phyloP scores from a whole-genome alignment of 306 rosid species.

The Inga oerstediana region DNA sequence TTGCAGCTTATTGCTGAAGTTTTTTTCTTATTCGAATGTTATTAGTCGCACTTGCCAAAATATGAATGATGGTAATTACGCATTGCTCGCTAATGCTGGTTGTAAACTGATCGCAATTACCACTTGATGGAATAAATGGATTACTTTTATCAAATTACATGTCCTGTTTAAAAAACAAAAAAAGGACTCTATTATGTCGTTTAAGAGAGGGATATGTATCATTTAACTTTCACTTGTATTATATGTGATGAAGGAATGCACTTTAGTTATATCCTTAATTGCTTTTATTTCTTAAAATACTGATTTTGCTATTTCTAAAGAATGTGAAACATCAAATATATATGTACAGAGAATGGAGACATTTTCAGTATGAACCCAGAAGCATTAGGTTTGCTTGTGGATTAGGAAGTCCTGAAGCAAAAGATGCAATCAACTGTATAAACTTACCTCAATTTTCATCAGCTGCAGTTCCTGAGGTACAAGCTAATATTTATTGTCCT shows the following conservation, averaged over 20 bases:
- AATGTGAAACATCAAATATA: slow-evolving; percentile 28
- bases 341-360: slow-evolving; percentile 71
- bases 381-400: slow-evolving; percentile 55
- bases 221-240: slow-evolving; percentile 6
- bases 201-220: neutral
- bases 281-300: slow-evolving; percentile 18
- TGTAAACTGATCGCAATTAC: neutral
- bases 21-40: neutral
- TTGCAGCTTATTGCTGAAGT: neutral
- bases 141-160: neutral
- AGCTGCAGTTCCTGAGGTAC: slow-evolving; percentile 73
- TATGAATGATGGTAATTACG: neutral
- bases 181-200: neutral
- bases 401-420: slow-evolving; percentile 43
- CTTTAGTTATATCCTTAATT: neutral
- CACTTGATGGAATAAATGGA: neutral
- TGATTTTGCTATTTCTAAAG: neutral
- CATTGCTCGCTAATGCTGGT: neutral
- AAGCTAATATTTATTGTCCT: neutral
- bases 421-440: slow-evolving; percentile 37
- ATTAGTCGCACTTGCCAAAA: neutral
- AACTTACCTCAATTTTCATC: slow-evolving; percentile 76
- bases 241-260: slow-evolving; percentile 4
- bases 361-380: slow-evolving; percentile 66
- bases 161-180: neutral